Percentiles rank a stretch among this genome's conserved stretches.
Evolutionary conservation across 805 yeast species (phyloP).

Genomic region (Kodamaea kaohsiungensis): DNA sequence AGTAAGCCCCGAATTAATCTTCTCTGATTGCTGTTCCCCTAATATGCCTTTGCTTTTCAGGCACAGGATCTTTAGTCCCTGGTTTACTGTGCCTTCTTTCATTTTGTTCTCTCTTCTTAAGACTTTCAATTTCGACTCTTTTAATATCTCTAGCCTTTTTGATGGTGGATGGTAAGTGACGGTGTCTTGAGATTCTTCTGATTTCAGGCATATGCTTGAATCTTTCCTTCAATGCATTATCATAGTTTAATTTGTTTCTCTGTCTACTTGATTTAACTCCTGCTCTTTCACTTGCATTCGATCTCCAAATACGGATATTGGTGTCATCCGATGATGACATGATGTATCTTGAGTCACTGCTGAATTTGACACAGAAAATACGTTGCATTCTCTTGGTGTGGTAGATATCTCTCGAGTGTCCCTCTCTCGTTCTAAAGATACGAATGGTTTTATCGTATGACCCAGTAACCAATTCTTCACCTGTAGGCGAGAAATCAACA

Average conservation of each 20-base stretch:
- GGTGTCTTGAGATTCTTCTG: constrained; percentile 82
- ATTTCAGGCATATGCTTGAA: constrained; percentile 97
- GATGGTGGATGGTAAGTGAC: constrained; percentile 85
- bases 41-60: constrained; percentile 86
- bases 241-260: constrained; percentile 84
- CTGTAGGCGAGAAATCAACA: constrained; percentile 94
- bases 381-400: constrained; percentile 98
- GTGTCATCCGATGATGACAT: constrained; percentile 95
- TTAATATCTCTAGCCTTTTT: constrained; percentile 91
- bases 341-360: constrained; percentile 88
- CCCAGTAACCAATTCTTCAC: constrained; percentile 93
- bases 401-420: constrained; percentile 93
- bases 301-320: constrained; percentile 91
- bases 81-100: constrained; percentile 75
- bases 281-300: constrained; percentile 81
- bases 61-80: constrained; percentile 51
- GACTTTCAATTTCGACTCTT: constrained; percentile 64
- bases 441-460: constrained; percentile 93
- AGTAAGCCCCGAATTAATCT: constrained; percentile 6
- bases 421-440: constrained; percentile 70
- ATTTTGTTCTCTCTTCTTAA: constrained; percentile 81
- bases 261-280: constrained; percentile 78
- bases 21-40: constrained; percentile 75
- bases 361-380: constrained; percentile 76
- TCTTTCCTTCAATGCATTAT: constrained; percentile 86